These are phyloP conservation scores for Pedinophyceae sp. DNA, from an alignment of 139 green algal genomes.

Conservation along the genomic window DNA sequence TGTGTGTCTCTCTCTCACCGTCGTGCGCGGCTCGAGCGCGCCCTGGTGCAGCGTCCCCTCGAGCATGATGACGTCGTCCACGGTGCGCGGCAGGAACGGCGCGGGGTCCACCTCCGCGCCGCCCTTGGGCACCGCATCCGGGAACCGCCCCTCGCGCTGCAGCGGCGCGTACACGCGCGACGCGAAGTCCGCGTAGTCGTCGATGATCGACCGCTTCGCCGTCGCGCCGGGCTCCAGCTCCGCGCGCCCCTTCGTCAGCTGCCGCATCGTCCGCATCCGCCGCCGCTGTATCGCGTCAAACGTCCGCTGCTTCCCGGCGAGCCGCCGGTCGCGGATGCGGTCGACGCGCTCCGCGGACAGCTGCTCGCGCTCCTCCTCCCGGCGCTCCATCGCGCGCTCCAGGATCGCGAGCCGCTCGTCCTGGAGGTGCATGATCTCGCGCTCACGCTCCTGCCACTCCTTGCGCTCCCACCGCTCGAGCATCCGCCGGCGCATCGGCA, in stretches of 20 bases:
- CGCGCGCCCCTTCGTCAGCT: constrained; percentile 38
- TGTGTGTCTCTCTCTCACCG: too few species aligned
- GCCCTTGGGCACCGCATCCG: constrained; percentile 23
- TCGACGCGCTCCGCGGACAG: constrained; percentile 16
- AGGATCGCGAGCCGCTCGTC: constrained; percentile 40
- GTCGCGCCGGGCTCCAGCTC: constrained; percentile 26
- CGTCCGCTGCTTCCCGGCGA: constrained; percentile 13
- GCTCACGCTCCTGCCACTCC: constrained; percentile 56
- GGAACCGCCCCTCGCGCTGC: constrained; percentile 41
- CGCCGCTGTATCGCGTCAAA: constrained; percentile 35
- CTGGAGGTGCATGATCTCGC: constrained; percentile 46
- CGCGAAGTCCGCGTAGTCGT: constrained; percentile 43
- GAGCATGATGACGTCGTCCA: constrained; percentile 26
- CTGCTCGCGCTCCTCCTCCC: constrained; percentile 42
- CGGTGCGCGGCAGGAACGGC: constrained; percentile 25
- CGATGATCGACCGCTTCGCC: constrained; percentile 21
- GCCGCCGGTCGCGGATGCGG: constrained; percentile 20
- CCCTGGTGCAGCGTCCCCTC: constrained; percentile 18
- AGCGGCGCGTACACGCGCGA: constrained; percentile 49
- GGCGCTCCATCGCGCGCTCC: constrained; percentile 25
- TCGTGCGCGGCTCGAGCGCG: background rate
- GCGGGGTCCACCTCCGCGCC: constrained; percentile 38
- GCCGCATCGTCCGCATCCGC: constrained; percentile 50
- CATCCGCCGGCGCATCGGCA: constrained; percentile 50
- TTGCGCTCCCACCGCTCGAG: constrained; percentile 58